Percentiles rank a stretch among this genome's conserved stretches.
Evolutionary conservation across 2,329 filamentous ascomycete genomes (phyloP).

Genomic region (Dothideomycetes sp.): DNA sequence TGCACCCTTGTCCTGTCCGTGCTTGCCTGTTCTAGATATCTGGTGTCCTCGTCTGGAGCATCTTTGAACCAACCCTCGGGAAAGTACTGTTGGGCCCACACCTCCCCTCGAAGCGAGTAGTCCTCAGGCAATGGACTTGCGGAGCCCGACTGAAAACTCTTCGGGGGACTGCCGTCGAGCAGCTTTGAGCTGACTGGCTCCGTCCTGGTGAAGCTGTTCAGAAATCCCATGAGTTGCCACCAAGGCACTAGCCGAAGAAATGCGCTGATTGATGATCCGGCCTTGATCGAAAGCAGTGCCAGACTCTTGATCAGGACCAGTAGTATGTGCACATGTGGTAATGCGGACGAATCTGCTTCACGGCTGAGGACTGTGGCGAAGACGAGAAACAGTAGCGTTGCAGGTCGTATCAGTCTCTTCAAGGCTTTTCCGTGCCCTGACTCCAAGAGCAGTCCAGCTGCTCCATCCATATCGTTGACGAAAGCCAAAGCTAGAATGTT

Average conservation of each 20-base stretch:
- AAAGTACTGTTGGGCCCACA: conserved; percentile 50
- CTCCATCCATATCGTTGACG: not conserved
- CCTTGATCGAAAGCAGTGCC: conserved; percentile 15
- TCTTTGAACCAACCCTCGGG: conserved; percentile 50
- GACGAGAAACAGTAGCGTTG: conserved; percentile 14
- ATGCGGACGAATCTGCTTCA: conserved; percentile 27
- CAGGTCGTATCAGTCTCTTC: conserved; percentile 6
- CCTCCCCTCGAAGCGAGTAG: conserved; percentile 52
- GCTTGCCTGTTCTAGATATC: conserved; percentile 50
- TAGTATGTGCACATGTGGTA: conserved; percentile 52
- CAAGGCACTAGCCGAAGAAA: conserved; percentile 38
- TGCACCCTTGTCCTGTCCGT: conserved; percentile 48
- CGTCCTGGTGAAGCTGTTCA: conserved; percentile 40
- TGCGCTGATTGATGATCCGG: conserved; percentile 17
- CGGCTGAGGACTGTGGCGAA: conserved; percentile 28
- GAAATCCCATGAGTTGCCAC: conserved; percentile 38
- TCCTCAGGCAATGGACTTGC: conserved; percentile 57
- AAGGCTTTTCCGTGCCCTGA: conserved; percentile 21
- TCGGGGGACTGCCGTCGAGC: conserved; percentile 22
- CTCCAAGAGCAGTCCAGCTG: not conserved
- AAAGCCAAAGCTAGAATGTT: not conserved
- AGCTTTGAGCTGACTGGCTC: conserved; percentile 23
- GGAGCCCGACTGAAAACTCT: conserved; percentile 30
- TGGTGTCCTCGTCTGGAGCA: conserved; percentile 56
- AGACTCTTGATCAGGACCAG: conserved; percentile 46